These are phyloP conservation scores for Carallia brachiata DNA, from an alignment of 345 rosid species.

Conservation along the genomic window DNA sequence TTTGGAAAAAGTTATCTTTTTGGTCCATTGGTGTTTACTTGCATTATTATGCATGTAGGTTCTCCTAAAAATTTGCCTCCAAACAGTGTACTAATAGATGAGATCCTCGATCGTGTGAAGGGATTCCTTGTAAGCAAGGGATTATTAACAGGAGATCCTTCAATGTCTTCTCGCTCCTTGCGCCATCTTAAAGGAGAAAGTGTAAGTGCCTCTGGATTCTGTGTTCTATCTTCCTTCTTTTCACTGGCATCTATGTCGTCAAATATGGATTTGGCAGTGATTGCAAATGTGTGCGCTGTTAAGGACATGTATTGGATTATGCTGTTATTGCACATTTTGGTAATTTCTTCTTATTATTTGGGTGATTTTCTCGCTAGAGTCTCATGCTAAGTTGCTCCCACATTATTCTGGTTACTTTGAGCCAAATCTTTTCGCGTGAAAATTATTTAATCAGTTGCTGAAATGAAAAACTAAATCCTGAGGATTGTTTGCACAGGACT, in stretches of 20 bases:
- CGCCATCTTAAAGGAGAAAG: conserved; percentile 73
- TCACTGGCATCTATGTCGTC: neutral
- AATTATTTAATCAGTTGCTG: neutral
- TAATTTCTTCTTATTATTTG: neutral
- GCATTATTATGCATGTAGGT: conserved; percentile 45
- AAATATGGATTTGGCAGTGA: neutral
- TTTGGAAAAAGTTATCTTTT: neutral
- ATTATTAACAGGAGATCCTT: conserved; percentile 82
- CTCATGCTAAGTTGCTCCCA: neutral
- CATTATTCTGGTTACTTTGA: neutral
- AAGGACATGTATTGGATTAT: neutral
- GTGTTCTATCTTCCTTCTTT: neutral
- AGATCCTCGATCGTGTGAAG: conserved; percentile 87
- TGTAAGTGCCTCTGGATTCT: conserved; percentile 35
- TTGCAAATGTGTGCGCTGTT: neutral
- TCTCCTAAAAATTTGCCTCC: conserved; percentile 84
- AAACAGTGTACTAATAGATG: conserved; percentile 76
- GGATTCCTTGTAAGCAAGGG: conserved; percentile 84
- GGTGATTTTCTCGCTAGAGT: no score
- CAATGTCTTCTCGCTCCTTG: conserved; percentile 54
- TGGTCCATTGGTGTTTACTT: neutral
- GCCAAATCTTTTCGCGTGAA: neutral
- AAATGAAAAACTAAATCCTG: neutral
- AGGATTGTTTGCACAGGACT: conserved; percentile 49
- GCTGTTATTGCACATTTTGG: neutral